These are phyloP conservation scores for Candida insectorum DNA, from an alignment of 805 yeast genomes.

Conservation along the genomic window DNA sequence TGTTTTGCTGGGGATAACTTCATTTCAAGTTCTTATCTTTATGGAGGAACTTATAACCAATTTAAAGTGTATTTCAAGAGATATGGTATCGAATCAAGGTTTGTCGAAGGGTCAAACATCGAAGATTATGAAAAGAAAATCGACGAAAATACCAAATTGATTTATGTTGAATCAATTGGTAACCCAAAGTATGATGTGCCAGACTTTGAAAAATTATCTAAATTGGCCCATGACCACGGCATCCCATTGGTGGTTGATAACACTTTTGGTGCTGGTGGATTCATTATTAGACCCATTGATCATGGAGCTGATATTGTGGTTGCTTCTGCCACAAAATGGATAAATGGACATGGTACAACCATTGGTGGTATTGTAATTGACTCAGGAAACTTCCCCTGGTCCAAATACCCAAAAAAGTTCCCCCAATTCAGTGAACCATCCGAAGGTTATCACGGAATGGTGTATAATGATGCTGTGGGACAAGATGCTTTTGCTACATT, in stretches of 20 bases:
- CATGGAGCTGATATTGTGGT: constrained; percentile 90
- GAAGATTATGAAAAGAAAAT: constrained; percentile 70
- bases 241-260: constrained; percentile 91
- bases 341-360: constrained; percentile 95
- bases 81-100: constrained; percentile 80
- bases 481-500: constrained; percentile 70
- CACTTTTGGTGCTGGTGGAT: constrained; percentile 97
- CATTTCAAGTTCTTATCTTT: constrained; percentile 78
- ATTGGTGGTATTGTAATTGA: constrained; percentile 90
- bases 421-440: constrained; percentile 91
- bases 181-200: constrained; percentile 93
- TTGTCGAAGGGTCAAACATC: constrained; percentile 78
- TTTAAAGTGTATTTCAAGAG: constrained; percentile 90
- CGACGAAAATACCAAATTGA: constrained; percentile 84
- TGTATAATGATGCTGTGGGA: constrained; percentile 79
- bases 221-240: constrained; percentile 80
- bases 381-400: constrained; percentile 92
- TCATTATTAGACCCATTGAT: constrained; percentile 74
- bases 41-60: constrained; percentile 97
- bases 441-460: constrained; percentile 89
- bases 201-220: constrained; percentile 74
- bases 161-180: constrained; percentile 87
- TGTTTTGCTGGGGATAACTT: constrained; percentile 90
- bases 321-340: constrained; percentile 97
- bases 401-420: constrained; percentile 76